Percentiles rank a stretch among this genome's conserved stretches.
Conservation (phyloP, 176 grass and related monocot species). For the Bonia amplexicaulis region DNA sequence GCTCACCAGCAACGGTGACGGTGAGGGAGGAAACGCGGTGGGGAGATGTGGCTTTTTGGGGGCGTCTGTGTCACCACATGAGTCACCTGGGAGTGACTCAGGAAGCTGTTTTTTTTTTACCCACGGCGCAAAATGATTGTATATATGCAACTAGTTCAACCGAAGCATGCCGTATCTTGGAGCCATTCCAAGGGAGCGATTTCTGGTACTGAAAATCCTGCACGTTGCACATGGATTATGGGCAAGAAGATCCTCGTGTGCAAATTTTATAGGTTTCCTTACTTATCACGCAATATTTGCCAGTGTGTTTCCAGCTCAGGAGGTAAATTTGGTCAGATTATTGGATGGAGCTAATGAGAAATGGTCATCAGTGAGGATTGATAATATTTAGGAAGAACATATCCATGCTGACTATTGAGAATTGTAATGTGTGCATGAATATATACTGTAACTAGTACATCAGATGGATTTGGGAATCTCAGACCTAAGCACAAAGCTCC, state of each 20-base stretch:
- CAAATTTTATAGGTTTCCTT: neutral
- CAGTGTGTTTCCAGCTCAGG: conserved; percentile 1
- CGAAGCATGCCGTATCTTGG: neutral
- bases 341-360: neutral
- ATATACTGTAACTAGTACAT: neutral
- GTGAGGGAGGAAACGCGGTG: no score
- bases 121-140: neutral
- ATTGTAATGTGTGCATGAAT: neutral
- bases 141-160: neutral
- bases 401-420: neutral
- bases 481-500: neutral
- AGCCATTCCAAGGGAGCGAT: neutral
- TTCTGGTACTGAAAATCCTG: neutral
- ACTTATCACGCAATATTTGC: neutral
- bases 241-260: neutral
- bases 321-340: neutral
- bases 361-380: neutral
- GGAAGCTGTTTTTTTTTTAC: no score
- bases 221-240: neutral
- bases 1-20: no score
- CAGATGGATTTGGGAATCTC: conserved; percentile 22
- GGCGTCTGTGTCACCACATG: no score
- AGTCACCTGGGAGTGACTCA: no score
- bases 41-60: no score
- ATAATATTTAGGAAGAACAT: neutral